phyloP scores from a whole-genome alignment of 805 yeast genomes.

The Kazachstania africana region DNA sequence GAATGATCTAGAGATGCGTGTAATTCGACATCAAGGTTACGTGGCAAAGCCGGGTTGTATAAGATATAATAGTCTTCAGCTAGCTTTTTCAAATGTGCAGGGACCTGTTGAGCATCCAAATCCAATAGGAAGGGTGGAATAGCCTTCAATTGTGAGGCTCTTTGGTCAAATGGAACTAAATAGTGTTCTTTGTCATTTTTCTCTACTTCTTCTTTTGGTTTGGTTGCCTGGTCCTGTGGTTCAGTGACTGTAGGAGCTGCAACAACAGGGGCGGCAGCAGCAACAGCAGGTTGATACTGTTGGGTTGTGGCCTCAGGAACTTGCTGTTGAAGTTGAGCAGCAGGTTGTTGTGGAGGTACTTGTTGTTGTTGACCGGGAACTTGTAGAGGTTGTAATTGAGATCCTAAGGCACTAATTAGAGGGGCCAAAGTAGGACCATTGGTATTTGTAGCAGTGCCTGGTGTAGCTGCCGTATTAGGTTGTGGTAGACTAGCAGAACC shows the following conservation, averaged over 20 bases:
- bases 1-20: constrained; percentile 86
- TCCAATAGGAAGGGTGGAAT: constrained; percentile 71
- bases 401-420: constrained; percentile 8
- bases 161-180: constrained; percentile 29
- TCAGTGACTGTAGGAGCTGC: constrained; percentile 8
- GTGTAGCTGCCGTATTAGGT: constrained; percentile 2
- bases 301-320: not conserved
- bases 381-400: constrained; percentile 6
- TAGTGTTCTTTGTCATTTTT: constrained; percentile 20
- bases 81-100: constrained; percentile 69
- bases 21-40: constrained; percentile 69
- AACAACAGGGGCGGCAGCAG: constrained; percentile 1
- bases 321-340: not conserved
- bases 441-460: not conserved
- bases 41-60: constrained; percentile 78
- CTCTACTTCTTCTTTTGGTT: constrained; percentile 3
- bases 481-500: constrained; percentile 9
- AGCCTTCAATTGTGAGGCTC: constrained; percentile 50
- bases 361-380: not conserved
- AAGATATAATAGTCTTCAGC: constrained; percentile 77
- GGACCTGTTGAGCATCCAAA: constrained; percentile 69
- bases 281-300: not conserved
- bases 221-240: constrained; percentile 1
- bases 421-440: constrained; percentile 10
- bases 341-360: not conserved